Evolutionary conservation across 768 basidiomycete species (phyloP).

Genomic region (Rhizopogon rudus): DNA sequence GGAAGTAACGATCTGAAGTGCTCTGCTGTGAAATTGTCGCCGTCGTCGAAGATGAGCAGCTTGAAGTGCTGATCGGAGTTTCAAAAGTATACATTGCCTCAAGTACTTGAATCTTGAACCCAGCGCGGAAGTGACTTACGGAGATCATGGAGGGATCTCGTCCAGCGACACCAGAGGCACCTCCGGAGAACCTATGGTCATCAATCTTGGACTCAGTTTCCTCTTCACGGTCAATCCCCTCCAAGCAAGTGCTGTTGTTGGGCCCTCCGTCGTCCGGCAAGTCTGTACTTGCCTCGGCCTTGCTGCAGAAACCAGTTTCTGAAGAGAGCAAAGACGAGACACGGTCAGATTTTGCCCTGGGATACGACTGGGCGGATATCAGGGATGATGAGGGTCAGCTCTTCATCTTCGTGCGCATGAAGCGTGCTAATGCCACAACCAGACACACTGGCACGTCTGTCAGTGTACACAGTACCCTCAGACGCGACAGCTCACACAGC

Average conservation of each 20-base stretch:
- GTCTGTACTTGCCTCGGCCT: slow-evolving; percentile 63
- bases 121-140: background rate
- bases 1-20: slow-evolving; percentile 6
- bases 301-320: slow-evolving; percentile 60
- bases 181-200: slow-evolving; percentile 85
- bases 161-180: slow-evolving; percentile 65
- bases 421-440: slow-evolving; percentile 4
- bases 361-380: slow-evolving; percentile 90
- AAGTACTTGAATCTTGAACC: background rate
- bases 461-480: slow-evolving; percentile 88
- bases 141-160: slow-evolving; percentile 40
- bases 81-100: slow-evolving; percentile 7
- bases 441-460: slow-evolving; percentile 89
- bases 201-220: slow-evolving; percentile 89
- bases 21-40: background rate
- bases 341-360: slow-evolving; percentile 75
- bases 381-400: slow-evolving; percentile 87
- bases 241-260: slow-evolving; percentile 83
- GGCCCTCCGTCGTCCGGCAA: slow-evolving; percentile 80
- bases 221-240: slow-evolving; percentile 71
- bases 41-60: slow-evolving; percentile 7
- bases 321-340: slow-evolving; percentile 57
- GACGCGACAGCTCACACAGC: slow-evolving; percentile 65
- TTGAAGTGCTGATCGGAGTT: slow-evolving; percentile 19
- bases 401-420: background rate